These are phyloP conservation scores for Clarireedia sp. DNA, from an alignment of 2,329 filamentous ascomycete genomes.

Conservation along the genomic window DNA sequence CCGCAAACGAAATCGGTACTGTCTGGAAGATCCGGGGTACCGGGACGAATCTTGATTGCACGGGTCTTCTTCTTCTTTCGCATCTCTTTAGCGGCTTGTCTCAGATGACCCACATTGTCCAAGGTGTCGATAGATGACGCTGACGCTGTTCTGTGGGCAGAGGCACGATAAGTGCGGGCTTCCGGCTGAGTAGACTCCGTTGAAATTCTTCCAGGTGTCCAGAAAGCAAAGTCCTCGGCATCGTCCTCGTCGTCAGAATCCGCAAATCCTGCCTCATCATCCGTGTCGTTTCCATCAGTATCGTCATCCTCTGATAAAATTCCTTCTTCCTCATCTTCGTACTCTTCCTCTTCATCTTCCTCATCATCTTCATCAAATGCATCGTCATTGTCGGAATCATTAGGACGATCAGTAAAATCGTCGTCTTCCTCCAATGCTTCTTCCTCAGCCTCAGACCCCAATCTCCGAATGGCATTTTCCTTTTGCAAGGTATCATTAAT, in stretches of 20 bases:
- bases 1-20: constrained; percentile 99
- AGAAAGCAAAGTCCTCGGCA: constrained; percentile 56
- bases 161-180: constrained; percentile 21
- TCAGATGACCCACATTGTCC: constrained; percentile 25
- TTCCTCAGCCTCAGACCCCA: constrained; percentile 85
- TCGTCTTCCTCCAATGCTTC: constrained; percentile 75
- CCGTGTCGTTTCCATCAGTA: constrained; percentile 57
- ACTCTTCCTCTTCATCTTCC: constrained; percentile 46
- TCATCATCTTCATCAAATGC: constrained; percentile 47
- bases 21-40: constrained; percentile 80
- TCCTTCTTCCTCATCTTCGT: constrained; percentile 48
- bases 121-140: constrained; percentile 52
- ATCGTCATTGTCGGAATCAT: constrained; percentile 37
- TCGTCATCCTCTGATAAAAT: constrained; percentile 35
- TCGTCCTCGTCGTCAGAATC: constrained; percentile 62
- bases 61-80: constrained; percentile 18
- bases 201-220: constrained; percentile 40
- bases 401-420: constrained; percentile 35
- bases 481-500: constrained; percentile 84
- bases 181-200: constrained; percentile 11
- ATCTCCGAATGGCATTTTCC: constrained; percentile 77
- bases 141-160: constrained; percentile 38
- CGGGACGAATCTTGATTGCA: constrained; percentile 51
- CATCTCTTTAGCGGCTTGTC: constrained; percentile 11
- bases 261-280: constrained; percentile 60